phyloP scores from a whole-genome alignment of 2,329 filamentous ascomycete genomes.

The Ascosphaera aggregata region DNA sequence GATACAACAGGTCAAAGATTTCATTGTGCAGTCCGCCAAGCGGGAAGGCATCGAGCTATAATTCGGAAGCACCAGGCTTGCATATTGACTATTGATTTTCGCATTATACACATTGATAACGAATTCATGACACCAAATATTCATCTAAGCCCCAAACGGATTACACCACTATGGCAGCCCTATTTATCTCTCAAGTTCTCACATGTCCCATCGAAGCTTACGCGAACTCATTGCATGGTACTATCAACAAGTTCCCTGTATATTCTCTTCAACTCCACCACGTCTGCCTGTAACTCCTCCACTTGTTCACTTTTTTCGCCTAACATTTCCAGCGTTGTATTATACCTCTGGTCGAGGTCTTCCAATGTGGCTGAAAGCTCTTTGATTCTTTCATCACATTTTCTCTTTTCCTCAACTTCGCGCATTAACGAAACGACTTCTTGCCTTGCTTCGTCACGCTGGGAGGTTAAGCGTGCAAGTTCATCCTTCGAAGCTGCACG shows the following conservation, averaged over 20 bases:
- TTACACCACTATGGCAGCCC: not conserved
- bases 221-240: slow-evolving; percentile 38
- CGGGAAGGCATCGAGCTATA: slow-evolving; percentile 56
- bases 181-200: not conserved
- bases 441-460: slow-evolving; percentile 74
- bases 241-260: slow-evolving; percentile 81
- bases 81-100: no score
- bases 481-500: slow-evolving; percentile 80
- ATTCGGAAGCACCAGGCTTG: no score
- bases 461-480: slow-evolving; percentile 50
- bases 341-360: slow-evolving; percentile 53
- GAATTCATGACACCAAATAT: not conserved
- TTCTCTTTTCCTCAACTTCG: slow-evolving; percentile 50
- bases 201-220: not conserved
- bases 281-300: slow-evolving; percentile 72
- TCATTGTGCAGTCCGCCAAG: slow-evolving; percentile 51
- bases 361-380: slow-evolving; percentile 44
- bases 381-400: slow-evolving; percentile 33
- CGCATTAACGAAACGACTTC: slow-evolving; percentile 84
- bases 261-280: slow-evolving; percentile 85
- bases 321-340: slow-evolving; percentile 80
- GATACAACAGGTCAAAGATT: not conserved
- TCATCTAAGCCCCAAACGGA: not conserved
- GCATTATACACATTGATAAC: not conserved
- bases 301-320: slow-evolving; percentile 94